Conservation (phyloP, 257 asterid genomes). For the Primulina eburnea region DNA sequence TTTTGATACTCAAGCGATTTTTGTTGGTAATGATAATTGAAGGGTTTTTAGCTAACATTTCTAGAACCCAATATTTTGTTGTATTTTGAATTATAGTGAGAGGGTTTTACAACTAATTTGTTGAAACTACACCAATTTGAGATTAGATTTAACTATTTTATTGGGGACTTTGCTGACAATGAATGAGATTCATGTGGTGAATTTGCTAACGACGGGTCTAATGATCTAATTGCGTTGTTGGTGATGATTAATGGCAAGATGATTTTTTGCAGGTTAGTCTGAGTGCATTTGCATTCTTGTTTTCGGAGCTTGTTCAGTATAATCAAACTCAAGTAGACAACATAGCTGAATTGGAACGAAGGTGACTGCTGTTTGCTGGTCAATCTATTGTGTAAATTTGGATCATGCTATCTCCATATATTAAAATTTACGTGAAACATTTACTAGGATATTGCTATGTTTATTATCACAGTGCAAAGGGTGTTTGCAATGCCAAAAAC, state of each 20-base stretch:
- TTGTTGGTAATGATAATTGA: background rate
- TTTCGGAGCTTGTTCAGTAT: constrained; percentile 92
- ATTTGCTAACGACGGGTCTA: background rate
- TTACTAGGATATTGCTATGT: background rate
- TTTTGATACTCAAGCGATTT: background rate
- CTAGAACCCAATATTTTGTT: background rate
- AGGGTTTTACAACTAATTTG: background rate
- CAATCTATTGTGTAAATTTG: constrained; percentile 1
- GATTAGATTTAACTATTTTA: background rate
- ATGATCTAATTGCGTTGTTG: background rate
- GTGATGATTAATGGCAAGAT: background rate
- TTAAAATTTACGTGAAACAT: background rate
- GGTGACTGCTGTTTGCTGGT: constrained; percentile 35
- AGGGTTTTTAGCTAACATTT: background rate
- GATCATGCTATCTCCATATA: background rate
- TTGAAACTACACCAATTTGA: background rate
- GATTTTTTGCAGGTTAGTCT: constrained; percentile 58
- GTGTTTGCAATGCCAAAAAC: background rate
- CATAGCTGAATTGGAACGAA: constrained; percentile 70
- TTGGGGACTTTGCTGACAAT: background rate
- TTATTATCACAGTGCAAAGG: too few species aligned
- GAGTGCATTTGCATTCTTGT: constrained; percentile 87
- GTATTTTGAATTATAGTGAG: background rate
- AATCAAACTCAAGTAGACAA: constrained; percentile 91
- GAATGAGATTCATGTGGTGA: background rate